Evolutionary conservation across 2,329 filamentous ascomycete species (phyloP).

Genomic region (Sclerotinia spermophila): DNA sequence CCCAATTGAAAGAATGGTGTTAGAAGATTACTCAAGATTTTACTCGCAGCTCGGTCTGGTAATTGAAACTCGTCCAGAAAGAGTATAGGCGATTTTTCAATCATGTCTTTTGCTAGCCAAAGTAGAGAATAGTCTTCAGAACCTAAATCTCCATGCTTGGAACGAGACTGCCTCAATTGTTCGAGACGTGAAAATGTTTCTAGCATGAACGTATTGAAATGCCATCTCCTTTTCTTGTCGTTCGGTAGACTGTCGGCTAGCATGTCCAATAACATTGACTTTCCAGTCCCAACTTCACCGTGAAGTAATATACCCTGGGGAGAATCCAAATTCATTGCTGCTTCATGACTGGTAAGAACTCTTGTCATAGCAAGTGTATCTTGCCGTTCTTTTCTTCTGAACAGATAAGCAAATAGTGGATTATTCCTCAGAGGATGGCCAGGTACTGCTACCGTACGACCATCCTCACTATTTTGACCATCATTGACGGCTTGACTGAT

Average conservation of each 20-base stretch:
- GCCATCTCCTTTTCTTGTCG: slow-evolving; percentile 69
- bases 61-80: slow-evolving; percentile 84
- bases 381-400: slow-evolving; percentile 51
- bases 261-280: slow-evolving; percentile 80
- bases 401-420: slow-evolving; percentile 56
- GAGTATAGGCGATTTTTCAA: slow-evolving; percentile 69
- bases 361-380: slow-evolving; percentile 63
- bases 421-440: slow-evolving; percentile 56
- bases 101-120: slow-evolving; percentile 71
- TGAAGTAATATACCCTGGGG: slow-evolving; percentile 74
- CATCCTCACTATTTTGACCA: slow-evolving; percentile 34
- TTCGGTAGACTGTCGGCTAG: slow-evolving; percentile 76
- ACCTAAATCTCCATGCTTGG: slow-evolving; percentile 9
- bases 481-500: slow-evolving; percentile 47
- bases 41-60: slow-evolving; percentile 72
- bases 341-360: slow-evolving; percentile 66
- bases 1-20: slow-evolving; percentile 79
- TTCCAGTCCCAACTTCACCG: slow-evolving; percentile 78
- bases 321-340: slow-evolving; percentile 66
- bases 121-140: slow-evolving; percentile 45
- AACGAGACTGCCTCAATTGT: slow-evolving; percentile 46
- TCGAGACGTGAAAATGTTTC: slow-evolving; percentile 72
- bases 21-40: slow-evolving; percentile 75
- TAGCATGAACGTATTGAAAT: slow-evolving; percentile 85
- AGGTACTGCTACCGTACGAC: slow-evolving; percentile 45